Conservation (phyloP, 345 rosid genomes). For the Litchi chinensis region DNA sequence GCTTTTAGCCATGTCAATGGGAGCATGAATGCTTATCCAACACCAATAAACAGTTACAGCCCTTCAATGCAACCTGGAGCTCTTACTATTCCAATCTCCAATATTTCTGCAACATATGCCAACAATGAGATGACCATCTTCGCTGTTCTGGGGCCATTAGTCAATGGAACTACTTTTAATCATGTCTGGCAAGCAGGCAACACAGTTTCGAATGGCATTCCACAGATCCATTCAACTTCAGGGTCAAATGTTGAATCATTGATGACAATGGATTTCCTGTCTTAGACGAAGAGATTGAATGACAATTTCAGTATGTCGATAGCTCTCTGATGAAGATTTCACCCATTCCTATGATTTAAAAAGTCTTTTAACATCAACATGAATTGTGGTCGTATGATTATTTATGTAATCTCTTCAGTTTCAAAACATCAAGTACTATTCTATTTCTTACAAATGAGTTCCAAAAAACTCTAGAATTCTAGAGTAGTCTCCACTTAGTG, state of each 20-base stretch:
- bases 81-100: constrained; percentile 41
- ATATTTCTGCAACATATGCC: constrained; percentile 31
- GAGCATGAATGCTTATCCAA: constrained; percentile 32
- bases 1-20: constrained; percentile 43
- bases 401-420: not conserved
- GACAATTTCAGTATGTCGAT: not conserved
- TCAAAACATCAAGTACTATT: not conserved
- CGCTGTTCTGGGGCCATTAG: constrained; percentile 42
- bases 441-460: not conserved
- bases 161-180: constrained; percentile 29
- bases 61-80: constrained; percentile 37
- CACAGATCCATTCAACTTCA: constrained; percentile 27
- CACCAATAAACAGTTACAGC: constrained; percentile 26
- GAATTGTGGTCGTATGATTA: not conserved
- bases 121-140: constrained; percentile 42
- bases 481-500: not conserved
- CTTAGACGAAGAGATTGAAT: not conserved
- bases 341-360: not conserved
- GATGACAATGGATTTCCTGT: constrained; percentile 33
- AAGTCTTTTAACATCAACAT: not conserved
- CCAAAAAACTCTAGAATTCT: not conserved
- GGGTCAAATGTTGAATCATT: constrained; percentile 34
- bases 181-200: constrained; percentile 63
- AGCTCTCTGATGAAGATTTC: not conserved
- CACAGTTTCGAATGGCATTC: constrained; percentile 29